A percentile compares a stretch with the other conserved stretches of the same genome.
phyloP scores from a whole-genome alignment of 352 stramenopile genomes.

The Globisporangium perplexum region DNA sequence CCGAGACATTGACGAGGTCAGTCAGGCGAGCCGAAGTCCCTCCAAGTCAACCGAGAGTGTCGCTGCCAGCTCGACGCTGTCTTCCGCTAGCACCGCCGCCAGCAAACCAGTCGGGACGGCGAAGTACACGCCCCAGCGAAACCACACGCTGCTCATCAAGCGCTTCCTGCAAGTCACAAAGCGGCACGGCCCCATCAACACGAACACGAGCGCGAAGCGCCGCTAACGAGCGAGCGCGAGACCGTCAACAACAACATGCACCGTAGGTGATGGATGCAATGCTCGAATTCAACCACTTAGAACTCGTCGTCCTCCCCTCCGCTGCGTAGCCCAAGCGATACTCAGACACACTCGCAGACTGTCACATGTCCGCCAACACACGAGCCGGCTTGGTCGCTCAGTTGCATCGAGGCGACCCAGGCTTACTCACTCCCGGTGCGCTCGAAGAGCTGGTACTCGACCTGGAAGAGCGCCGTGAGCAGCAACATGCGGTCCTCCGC shows the following conservation, averaged over 20 bases:
- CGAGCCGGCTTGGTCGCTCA: too few relatives aligned
- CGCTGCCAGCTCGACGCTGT: constrained; percentile 15
- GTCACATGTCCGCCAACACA: too few relatives aligned
- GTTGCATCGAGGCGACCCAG: constrained; percentile 1
- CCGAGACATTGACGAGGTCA: constrained; percentile 10
- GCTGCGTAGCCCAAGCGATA: too few relatives aligned
- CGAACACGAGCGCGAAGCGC: neutral
- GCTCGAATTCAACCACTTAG: too few relatives aligned
- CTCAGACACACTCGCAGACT: too few relatives aligned
- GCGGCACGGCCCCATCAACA: constrained; percentile 7
- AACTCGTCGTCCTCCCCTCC: too few relatives aligned
- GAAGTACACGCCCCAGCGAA: constrained; percentile 57
- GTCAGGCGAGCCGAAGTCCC: constrained; percentile 11
- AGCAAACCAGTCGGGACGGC: constrained; percentile 29
- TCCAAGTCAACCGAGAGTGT: constrained; percentile 29
- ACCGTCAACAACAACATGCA: too few relatives aligned
- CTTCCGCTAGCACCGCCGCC: constrained; percentile 5
- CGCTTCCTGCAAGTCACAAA: constrained; percentile 38
- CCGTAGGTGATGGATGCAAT: too few relatives aligned
- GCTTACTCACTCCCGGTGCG: constrained; percentile 11
- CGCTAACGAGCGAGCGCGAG: neutral
- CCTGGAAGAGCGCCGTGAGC: constrained; percentile 47
- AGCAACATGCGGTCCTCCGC: constrained; percentile 47
- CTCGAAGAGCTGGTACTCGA: constrained; percentile 64
- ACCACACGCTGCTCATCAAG: constrained; percentile 47